A percentile compares a stretch with the other conserved stretches of the same genome.
phyloP scores from a whole-genome alignment of 805 yeast genomes.

The Spathaspora boniae region DNA sequence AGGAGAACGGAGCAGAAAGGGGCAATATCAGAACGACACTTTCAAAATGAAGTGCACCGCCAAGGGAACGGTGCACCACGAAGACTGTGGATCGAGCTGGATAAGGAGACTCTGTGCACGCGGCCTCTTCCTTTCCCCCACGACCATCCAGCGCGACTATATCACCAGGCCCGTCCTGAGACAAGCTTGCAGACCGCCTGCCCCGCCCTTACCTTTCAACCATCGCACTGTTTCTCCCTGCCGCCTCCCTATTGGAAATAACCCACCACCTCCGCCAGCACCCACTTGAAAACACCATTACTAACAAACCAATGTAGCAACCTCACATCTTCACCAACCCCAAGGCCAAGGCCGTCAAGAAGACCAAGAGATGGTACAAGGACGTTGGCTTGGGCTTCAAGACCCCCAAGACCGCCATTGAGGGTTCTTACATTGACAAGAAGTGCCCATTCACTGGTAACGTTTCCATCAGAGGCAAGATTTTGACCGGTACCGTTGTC shows the following conservation, averaged over 20 bases:
- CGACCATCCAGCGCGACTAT: background rate
- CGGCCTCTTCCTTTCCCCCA: background rate
- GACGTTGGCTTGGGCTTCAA: conserved; percentile 99
- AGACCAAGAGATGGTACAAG: conserved; percentile 99
- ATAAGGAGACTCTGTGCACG: too few relatives aligned
- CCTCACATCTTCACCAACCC: conserved; percentile 99
- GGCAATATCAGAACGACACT: background rate
- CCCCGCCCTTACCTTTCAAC: background rate
- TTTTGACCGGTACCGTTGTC: conserved; percentile 98
- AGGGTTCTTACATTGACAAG: conserved; percentile 99
- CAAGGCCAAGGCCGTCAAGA: conserved; percentile 97
- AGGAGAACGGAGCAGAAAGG: background rate
- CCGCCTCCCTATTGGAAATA: background rate
- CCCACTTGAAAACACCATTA: too few relatives aligned
- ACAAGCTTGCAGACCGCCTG: background rate
- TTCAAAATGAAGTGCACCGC: background rate
- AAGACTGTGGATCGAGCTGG: background rate
- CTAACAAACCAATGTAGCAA: conserved; percentile 59
- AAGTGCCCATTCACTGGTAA: conserved; percentile 99
- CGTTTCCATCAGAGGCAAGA: conserved; percentile 99
- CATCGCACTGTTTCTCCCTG: background rate
- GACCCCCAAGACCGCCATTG: conserved; percentile 98
- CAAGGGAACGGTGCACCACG: background rate
- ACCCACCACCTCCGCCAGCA: background rate
- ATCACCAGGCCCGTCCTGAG: background rate